Evolutionary conservation across 441 rosid genomes (phyloP), one percentile per base, ranked within the genome.

Genomic region (Pelargonium cotyledonis): DNA sequence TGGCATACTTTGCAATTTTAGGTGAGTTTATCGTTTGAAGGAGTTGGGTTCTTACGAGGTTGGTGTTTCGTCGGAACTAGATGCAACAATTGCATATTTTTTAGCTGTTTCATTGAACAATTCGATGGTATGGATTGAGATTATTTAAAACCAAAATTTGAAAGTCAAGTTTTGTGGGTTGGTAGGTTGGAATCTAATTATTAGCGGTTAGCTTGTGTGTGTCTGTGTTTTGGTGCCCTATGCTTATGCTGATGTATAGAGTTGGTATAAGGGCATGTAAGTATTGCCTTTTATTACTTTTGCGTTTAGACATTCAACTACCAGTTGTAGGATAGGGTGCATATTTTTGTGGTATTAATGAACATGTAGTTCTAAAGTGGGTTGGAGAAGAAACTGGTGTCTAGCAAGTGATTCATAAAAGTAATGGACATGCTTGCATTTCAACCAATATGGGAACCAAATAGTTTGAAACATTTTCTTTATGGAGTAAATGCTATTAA

Each of bases 161-260:
- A 14, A n/a, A 51, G 58, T 51, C 58, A 51, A 51, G 15, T 51
- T 51, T 51, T n/a, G 58, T 51, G 58, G 58, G 58, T 51, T 51
- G 58, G 19, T 51, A 5, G 58, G 58, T 15, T 10, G 58, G 58
- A 51, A 51, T 51, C 58, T 51, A 51, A 14, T 51, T 49, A 16
- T 49, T 51, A 14, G 58, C 18, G 15, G 58, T 51, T 51, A 51
- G 58, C 19, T 51, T 51, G 58, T 51, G 6, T 51, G 6, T 51
- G 0, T 46, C 9, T 46, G n/a, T n/a, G 2, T 53, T 15, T 53
- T 5, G 5, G 21, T 53, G 61, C 61, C 18, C 18, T 53, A 21
- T 53, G 18, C 61, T 53, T 53, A 15, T 15, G 61, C 61, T 53
- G 61, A 53, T 53, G 61, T 53, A 53, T 53, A 15, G 61, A 16